Percentiles rank a stretch among this genome's conserved stretches.
phyloP scores from a whole-genome alignment of 257 asterid genomes.

The Cruciata laevipes region DNA sequence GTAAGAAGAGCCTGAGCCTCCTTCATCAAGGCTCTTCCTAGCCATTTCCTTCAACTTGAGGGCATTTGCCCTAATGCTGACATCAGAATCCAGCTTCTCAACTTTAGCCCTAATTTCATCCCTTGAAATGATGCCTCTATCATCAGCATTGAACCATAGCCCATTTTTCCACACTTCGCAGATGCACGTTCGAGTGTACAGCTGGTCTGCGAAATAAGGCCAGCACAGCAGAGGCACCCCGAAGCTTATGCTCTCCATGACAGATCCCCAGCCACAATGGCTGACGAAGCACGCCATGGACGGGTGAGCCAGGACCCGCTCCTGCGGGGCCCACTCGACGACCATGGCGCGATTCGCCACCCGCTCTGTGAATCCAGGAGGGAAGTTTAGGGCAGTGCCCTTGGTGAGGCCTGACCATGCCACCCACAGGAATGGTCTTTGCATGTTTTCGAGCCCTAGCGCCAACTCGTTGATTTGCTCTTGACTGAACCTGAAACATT shows the following conservation, averaged over 20 bases:
- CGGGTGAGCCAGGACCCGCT: conserved; percentile 42
- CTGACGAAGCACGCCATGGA: conserved; percentile 45
- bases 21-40: conserved; percentile 25
- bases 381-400: conserved; percentile 9
- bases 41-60: conserved; percentile 30
- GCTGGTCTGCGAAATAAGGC: conserved; percentile 64
- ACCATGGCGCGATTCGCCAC: conserved; percentile 34
- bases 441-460: conserved; percentile 38
- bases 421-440: conserved; percentile 51
- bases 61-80: conserved; percentile 28
- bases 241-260: conserved; percentile 46
- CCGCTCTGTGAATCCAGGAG: conserved; percentile 20
- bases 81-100: conserved; percentile 29
- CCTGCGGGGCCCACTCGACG: conserved; percentile 75
- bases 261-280: conserved; percentile 65
- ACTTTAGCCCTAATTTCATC: conserved; percentile 34
- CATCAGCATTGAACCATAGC: conserved; percentile 21
- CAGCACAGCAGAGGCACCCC: conserved; percentile 62
- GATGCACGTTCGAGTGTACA: conserved; percentile 33
- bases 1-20: conserved; percentile 30
- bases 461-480: conserved; percentile 44
- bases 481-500: conserved; percentile 24
- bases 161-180: conserved; percentile 53
- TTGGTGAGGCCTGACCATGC: conserved; percentile 33
- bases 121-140: conserved; percentile 34